Conservation (phyloP, 2,329 filamentous ascomycete species). For the Clonostachys rosea region DNA sequence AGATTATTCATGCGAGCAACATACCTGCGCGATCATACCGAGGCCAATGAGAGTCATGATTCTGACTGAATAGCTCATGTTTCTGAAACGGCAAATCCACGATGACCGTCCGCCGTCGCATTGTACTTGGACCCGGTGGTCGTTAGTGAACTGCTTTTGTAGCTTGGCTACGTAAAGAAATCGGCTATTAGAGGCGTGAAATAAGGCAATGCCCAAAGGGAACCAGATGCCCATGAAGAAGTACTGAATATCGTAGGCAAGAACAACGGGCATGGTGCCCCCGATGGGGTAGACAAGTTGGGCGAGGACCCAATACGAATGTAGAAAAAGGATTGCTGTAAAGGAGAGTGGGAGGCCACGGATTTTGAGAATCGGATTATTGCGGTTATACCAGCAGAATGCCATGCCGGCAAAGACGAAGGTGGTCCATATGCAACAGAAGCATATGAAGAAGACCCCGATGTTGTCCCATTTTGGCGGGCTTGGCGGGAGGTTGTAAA, state of each 20-base stretch:
- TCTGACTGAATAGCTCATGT: slow-evolving; percentile 28
- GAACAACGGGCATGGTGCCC: slow-evolving; percentile 26
- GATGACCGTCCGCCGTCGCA: slow-evolving; percentile 19
- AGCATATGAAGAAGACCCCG: slow-evolving; percentile 20
- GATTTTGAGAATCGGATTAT: slow-evolving; percentile 27
- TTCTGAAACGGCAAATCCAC: slow-evolving; percentile 24
- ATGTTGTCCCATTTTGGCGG: slow-evolving; percentile 17
- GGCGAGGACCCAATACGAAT: slow-evolving; percentile 30
- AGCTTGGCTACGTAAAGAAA: slow-evolving; percentile 44
- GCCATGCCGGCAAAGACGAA: slow-evolving; percentile 24
- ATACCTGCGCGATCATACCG: slow-evolving; percentile 44
- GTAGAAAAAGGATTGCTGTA: slow-evolving; percentile 25
- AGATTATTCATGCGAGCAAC: not conserved
- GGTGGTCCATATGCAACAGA: slow-evolving; percentile 15
- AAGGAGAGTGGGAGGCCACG: slow-evolving; percentile 28
- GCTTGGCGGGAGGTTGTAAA: slow-evolving; percentile 18
- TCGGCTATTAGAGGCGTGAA: slow-evolving; percentile 50
- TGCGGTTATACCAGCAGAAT: slow-evolving; percentile 23
- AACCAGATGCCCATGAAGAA: slow-evolving; percentile 57
- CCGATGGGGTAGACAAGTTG: slow-evolving; percentile 37
- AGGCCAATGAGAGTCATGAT: slow-evolving; percentile 38
- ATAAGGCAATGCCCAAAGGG: slow-evolving; percentile 52
- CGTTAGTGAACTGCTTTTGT: slow-evolving; percentile 32
- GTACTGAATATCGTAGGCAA: slow-evolving; percentile 45
- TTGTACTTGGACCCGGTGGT: not conserved